Conservation (phyloP, 2,329 filamentous ascomycete genomes). For the Nannizziopsis arthrosporioides region DNA sequence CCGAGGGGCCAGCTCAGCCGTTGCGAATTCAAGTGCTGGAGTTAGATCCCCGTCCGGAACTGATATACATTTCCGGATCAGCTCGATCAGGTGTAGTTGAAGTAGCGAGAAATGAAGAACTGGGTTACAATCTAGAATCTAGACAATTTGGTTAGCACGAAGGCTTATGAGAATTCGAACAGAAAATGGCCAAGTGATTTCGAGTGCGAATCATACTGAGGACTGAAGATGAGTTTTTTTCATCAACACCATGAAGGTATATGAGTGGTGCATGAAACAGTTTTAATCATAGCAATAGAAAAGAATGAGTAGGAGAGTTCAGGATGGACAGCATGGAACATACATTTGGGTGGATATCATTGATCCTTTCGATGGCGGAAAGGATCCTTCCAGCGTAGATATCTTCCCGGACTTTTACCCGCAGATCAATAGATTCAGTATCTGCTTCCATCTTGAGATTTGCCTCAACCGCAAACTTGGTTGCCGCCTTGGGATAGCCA, state of each 20-base stretch:
- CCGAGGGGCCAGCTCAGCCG: conserved; percentile 71
- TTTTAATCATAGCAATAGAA: conserved; percentile 67
- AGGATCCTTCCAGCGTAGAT: conserved; percentile 82
- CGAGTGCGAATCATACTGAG: conserved; percentile 60
- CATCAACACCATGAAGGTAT: conserved; percentile 78
- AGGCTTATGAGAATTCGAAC: conserved; percentile 11
- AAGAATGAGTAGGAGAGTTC: not conserved
- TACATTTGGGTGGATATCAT: conserved; percentile 86
- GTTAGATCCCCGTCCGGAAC: conserved; percentile 59
- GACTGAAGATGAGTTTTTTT: conserved; percentile 67
- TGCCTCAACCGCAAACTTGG: conserved; percentile 87
- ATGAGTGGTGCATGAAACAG: conserved; percentile 99
- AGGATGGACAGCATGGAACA: conserved; percentile 28
- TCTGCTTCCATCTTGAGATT: conserved; percentile 68
- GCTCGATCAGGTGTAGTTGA: conserved; percentile 81
- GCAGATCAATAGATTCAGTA: conserved; percentile 58
- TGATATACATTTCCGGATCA: conserved; percentile 67
- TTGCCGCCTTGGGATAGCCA: conserved; percentile 83
- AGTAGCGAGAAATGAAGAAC: conserved; percentile 80
- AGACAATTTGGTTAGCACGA: conserved; percentile 15
- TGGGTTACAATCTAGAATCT: conserved; percentile 80
- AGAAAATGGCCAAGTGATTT: conserved; percentile 10
- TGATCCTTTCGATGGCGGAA: conserved; percentile 71
- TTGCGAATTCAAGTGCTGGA: conserved; percentile 76
- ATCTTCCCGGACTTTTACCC: conserved; percentile 70